Evolutionary conservation across 1,284 basidiomycete species (phyloP), one percentile per base, ranked within the genome.

Genomic region (Microbotryomycetes sp.): DNA sequence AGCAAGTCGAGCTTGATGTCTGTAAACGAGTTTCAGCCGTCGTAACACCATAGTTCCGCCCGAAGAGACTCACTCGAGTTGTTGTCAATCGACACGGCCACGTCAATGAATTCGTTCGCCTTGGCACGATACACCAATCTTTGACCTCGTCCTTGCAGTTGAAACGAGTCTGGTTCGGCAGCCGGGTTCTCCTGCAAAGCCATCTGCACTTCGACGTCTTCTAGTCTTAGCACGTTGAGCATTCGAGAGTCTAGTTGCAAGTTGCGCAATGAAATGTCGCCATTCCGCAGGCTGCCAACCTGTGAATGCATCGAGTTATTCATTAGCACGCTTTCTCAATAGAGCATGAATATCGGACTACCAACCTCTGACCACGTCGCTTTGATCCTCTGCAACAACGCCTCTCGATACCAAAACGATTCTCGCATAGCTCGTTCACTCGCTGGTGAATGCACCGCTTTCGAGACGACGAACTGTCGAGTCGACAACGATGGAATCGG

Each of bases 341-440:
- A n/a, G n/a, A n/a, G 14, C 19, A 30, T 22, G 16, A 22, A 26
- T 6, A n/a, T 1, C n/a, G 19, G 23, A 3, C 15, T 9, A 60
- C 80, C 65, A 63, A 89, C 89, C 81, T 97, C 92, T 71, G 81
- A 83, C 93, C 93, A 97, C 15, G 78, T 79, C 9, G 86, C 86
- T 22, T 77, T 78, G 6, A 96, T 74, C 49, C 79, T 77, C 48
- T 82, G 81, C 70, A 96, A 82, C 14, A 97, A 77, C 65, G 86
- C 84, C 74, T 97, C 89, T 30, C 92, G 82, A 73, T 92, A 93
- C 94, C 93, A 97, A 77, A 97, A 97, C 16, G 92, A 74, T 71
- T 89, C 86, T 36, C 85, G 80, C 69, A 88, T 85, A 9, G 79
- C 73, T 45, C 77, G 79, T 64, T 86, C 81, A 70, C 90, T 86